phyloP scores from a whole-genome alignment of 768 basidiomycete genomes.

The Hypsizygus marmoreus region DNA sequence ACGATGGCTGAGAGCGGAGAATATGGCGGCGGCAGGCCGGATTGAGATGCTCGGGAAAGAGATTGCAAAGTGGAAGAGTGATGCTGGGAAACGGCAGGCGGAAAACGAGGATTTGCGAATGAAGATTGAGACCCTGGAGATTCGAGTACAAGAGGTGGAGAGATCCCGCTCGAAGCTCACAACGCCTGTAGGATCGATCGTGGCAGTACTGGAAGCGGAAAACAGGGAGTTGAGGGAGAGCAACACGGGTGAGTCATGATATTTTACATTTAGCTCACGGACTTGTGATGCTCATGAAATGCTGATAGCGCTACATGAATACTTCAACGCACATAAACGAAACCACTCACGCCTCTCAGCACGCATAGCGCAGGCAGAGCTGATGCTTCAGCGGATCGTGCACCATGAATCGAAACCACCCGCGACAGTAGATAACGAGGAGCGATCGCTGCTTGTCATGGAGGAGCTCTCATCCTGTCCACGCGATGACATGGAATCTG shows the following conservation, averaged over 20 bases:
- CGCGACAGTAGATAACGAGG: background rate
- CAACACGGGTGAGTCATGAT: background rate
- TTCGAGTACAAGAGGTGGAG: no score
- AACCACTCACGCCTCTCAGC: slow-evolving; percentile 1
- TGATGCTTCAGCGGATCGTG: background rate
- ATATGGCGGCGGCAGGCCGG: no score
- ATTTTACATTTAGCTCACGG: background rate
- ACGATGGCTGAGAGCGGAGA: no score
- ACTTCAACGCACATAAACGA: background rate
- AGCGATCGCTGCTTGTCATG: background rate
- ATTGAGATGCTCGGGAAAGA: no score
- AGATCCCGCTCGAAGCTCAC: no score
- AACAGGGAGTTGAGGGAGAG: background rate
- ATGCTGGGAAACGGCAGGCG: no score
- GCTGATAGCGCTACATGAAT: background rate
- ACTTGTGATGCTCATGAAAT: background rate
- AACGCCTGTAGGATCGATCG: no score
- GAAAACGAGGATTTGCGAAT: no score
- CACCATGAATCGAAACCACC: background rate
- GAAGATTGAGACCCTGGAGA: no score
- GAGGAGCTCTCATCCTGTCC: slow-evolving; percentile 2
- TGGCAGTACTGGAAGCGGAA: no score
- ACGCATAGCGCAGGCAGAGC: slow-evolving; percentile 1
- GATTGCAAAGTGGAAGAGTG: no score
- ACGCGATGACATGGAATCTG: slow-evolving; percentile 1